Conservation (phyloP, 106 monocot species). For the Dioscorea zingiberensis region DNA sequence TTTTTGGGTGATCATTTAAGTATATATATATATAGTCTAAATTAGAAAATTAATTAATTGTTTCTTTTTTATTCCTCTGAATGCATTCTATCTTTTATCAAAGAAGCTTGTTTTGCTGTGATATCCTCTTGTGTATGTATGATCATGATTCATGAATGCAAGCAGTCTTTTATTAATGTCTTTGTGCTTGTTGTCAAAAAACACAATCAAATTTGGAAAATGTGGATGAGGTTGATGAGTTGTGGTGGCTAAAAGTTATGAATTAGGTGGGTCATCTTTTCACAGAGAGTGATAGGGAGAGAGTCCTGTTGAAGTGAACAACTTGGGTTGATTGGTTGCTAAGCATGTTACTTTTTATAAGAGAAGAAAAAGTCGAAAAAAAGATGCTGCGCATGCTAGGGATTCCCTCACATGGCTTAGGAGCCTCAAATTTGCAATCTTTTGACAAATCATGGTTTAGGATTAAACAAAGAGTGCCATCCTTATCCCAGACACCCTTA, state of each 20-base stretch:
- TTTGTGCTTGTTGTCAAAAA: not conserved
- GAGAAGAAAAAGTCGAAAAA: not conserved
- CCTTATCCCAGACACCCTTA: constrained; percentile 43
- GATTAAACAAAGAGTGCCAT: constrained; percentile 28
- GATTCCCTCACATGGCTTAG: constrained; percentile 25
- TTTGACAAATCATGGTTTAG: constrained; percentile 1
- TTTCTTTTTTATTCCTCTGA: not conserved
- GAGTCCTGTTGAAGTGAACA: not conserved
- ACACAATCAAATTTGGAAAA: constrained; percentile 3
- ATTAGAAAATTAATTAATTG: too few species aligned
- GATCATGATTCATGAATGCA: too few species aligned
- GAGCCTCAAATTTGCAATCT: not conserved
- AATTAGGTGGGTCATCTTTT: not conserved
- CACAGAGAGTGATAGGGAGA: constrained; percentile 9
- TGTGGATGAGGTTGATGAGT: constrained; percentile 19
- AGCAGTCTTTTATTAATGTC: not conserved
- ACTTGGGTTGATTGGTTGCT: not conserved
- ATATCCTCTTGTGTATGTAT: too few species aligned
- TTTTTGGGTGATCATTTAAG: not conserved
- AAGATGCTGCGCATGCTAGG: constrained; percentile 17
- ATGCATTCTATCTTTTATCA: not conserved
- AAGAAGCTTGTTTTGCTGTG: too few species aligned
- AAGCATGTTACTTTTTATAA: constrained; percentile 9
- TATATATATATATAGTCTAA: too few species aligned
- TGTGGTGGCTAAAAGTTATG: not conserved